Evolutionary conservation across 257 asterid genomes (phyloP).

Genomic region (Solanum rostratum): DNA sequence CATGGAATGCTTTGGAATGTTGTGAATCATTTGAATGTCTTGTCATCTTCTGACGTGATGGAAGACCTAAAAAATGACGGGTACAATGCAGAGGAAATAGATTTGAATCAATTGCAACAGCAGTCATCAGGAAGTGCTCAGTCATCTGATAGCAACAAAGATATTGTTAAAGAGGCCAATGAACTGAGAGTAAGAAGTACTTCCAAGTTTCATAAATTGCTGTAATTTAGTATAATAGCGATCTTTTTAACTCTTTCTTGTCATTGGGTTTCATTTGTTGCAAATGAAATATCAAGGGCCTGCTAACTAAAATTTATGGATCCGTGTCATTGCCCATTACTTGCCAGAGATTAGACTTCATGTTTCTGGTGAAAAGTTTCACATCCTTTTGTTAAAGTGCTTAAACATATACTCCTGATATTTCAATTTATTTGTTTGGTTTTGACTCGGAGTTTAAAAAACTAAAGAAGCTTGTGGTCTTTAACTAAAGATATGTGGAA

Average conservation of each 20-base stretch:
- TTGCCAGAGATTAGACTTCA: not conserved
- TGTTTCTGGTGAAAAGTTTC: not conserved
- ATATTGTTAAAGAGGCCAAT: not conserved
- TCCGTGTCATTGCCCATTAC: not conserved
- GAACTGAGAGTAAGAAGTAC: not conserved
- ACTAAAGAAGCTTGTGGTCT: not conserved
- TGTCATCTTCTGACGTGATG: not conserved
- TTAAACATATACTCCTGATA: not conserved
- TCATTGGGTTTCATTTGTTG: not conserved
- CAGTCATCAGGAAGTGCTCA: conserved; percentile 6
- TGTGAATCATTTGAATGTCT: not conserved
- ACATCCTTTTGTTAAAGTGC: not conserved
- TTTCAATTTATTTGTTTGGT: not conserved
- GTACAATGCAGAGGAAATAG: conserved; percentile 1
- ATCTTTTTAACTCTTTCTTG: not conserved
- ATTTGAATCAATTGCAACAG: conserved; percentile 6
- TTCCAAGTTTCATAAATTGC: not conserved
- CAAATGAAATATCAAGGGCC: not conserved
- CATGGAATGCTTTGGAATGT: not conserved
- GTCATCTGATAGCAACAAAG: conserved; percentile 7
- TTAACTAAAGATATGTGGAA: not conserved
- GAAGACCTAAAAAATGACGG: not conserved
- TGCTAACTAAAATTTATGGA: not conserved
- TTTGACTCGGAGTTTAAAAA: not conserved
- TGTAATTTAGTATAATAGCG: not conserved